A percentile compares a stretch with the other conserved stretches of the same genome.
Evolutionary conservation across 305 asterid genomes (phyloP).

Genomic region (Fraxinus sp.): DNA sequence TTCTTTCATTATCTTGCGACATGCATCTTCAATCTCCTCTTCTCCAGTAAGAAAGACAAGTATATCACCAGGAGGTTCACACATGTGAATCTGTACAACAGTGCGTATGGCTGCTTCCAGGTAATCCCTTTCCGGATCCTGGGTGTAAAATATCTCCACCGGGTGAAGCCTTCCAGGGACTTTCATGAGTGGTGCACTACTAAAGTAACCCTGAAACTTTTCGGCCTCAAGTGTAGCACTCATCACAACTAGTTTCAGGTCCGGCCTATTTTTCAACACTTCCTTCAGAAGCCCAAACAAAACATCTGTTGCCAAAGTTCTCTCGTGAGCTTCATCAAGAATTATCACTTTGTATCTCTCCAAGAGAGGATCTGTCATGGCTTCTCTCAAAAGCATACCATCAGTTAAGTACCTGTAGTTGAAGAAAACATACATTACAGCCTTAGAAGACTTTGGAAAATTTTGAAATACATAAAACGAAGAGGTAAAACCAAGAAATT

Average conservation of each 20-base stretch:
- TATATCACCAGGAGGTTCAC: conserved; percentile 88
- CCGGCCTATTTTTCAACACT: conserved; percentile 79
- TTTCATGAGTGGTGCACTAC: conserved; percentile 91
- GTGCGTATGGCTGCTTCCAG: conserved; percentile 96
- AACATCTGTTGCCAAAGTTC: conserved; percentile 95
- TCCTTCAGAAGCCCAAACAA: conserved; percentile 93
- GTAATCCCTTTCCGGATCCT: conserved; percentile 93
- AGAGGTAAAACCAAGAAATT: neutral
- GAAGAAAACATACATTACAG: neutral
- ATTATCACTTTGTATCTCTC: conserved; percentile 94
- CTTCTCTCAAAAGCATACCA: conserved; percentile 99
- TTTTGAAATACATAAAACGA: neutral
- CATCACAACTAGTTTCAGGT: conserved; percentile 88
- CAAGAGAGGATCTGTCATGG: conserved; percentile 93
- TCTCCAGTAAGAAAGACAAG: conserved; percentile 97
- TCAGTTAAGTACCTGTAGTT: conserved; percentile 83
- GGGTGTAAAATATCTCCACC: conserved; percentile 86
- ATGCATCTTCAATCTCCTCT: conserved; percentile 98
- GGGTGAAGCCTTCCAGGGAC: conserved; percentile 99
- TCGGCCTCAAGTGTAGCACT: conserved; percentile 99
- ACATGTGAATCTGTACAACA: conserved; percentile 82
- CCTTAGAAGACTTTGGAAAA: neutral
- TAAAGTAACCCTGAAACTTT: conserved; percentile 84
- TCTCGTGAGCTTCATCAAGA: conserved; percentile 98
- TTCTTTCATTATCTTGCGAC: conserved; percentile 75